phyloP scores from a whole-genome alignment of 2,329 filamentous ascomycete species.

The Colletotrichum aenigma region DNA sequence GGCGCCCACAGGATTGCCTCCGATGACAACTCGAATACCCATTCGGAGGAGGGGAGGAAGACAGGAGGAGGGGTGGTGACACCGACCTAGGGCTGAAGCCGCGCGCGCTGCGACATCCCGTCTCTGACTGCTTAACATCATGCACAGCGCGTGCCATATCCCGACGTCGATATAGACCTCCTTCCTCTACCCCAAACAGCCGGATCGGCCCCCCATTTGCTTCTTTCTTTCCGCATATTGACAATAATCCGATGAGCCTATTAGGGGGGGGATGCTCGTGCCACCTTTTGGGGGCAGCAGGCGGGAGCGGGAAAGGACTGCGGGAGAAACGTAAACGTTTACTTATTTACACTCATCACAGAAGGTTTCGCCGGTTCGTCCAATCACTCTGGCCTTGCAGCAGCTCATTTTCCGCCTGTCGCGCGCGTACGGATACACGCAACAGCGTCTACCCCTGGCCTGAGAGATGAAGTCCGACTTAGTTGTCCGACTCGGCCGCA shows the following conservation, averaged over 20 bases:
- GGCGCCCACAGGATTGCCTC: not conserved
- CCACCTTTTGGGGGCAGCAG: not conserved
- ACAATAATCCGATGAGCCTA: not conserved
- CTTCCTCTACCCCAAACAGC: not conserved
- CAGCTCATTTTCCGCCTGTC: not conserved
- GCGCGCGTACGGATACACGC: not conserved
- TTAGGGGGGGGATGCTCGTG: not conserved
- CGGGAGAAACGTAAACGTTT: not conserved
- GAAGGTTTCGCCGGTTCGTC: conserved; percentile 1
- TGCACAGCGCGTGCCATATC: not conserved
- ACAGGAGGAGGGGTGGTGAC: not conserved
- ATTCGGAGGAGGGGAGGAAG: not conserved
- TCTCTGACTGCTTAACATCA: not conserved
- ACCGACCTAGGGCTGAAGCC: not conserved
- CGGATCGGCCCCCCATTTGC: not conserved
- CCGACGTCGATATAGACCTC: not conserved
- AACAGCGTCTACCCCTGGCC: not conserved
- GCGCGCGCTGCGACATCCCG: not conserved
- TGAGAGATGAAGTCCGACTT: not conserved
- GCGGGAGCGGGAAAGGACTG: not conserved
- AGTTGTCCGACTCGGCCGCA: not conserved
- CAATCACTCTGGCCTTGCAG: not conserved
- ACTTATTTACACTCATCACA: not conserved
- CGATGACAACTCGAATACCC: not conserved
- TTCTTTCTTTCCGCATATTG: not conserved